Base-by-base conservation (phyloP, 306 rosid species). In the Prunus campanulata region DNA sequence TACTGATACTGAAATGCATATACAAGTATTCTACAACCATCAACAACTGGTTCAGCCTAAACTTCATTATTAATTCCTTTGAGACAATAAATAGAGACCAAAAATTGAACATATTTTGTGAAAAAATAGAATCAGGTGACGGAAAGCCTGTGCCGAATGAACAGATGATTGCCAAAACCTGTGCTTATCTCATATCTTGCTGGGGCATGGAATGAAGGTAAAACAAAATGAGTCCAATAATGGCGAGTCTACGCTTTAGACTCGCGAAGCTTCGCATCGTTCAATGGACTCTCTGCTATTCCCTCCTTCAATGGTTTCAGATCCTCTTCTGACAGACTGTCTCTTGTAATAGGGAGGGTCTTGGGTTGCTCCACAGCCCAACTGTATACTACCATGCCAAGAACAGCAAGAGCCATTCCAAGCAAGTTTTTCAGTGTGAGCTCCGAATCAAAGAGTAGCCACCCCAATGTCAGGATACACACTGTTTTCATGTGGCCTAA, bases 401-500 rank as follows among this genome's bases (percentile, higher is more conserved):
- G 50, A 22, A 87, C 81, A 4, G 88, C 85, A 29, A 87, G 74
- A 24, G 70, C 82, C 88, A 85, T 82, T 10, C 91, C 91, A 5
- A 80, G 60, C 25, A 80, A 78, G 79, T 87, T 85, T 30, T 87
- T 82, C 19, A 80, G 7, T 16, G 84, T 81, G 64, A 86, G 62
- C 69, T 81, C 78, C 13, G 85, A 75, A 78, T 86, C 90, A 49
- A 86, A 86, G 55, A 86, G 87, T 30, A 83, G 62, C 90, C 90
- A 86, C 19, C 90, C 90, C 76, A 86, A 64, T 60, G 72, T 68
- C 67, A 86, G 49, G 72, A 86, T 82, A 57, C 84, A 83, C 18
- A 83, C 82, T 12, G 90, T 86, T 72, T 86, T 86, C 87, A 86
- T 83, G 75, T 86, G 90, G 32, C 90, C 90, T 69, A 81, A 57